A percentile compares a stretch with the other conserved stretches of the same genome.
Evolutionary conservation across 2,329 filamentous ascomycete species (phyloP).

Genomic region (Mollisia scopiformis): DNA sequence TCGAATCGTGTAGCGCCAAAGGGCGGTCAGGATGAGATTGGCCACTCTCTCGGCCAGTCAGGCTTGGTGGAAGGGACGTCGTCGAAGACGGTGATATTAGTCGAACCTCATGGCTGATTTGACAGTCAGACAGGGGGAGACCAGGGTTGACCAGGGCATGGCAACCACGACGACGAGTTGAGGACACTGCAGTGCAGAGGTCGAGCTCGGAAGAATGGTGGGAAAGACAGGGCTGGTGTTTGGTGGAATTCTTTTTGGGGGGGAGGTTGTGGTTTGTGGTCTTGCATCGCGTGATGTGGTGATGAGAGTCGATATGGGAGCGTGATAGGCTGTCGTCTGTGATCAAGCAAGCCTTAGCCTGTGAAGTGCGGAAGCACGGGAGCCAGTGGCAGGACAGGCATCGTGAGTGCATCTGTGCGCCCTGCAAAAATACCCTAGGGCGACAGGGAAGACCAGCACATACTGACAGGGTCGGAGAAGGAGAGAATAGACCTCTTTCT

Average conservation of each 20-base stretch:
- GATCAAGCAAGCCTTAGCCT: slow-evolving; percentile 2
- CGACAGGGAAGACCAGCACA: too few species aligned
- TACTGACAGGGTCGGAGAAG: too few species aligned
- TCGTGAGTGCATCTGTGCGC: not conserved
- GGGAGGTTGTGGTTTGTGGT: too few species aligned
- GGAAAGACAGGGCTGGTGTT: not conserved
- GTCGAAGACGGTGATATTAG: not conserved
- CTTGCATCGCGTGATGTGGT: slow-evolving; percentile 23
- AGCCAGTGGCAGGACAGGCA: not conserved
- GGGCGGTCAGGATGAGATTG: slow-evolving; percentile 37
- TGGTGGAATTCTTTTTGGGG: not conserved
- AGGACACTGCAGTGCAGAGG: too few species aligned
- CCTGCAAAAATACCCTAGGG: not conserved
- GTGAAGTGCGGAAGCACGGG: slow-evolving; percentile 7
- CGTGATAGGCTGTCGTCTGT: slow-evolving; percentile 3
- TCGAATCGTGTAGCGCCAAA: slow-evolving; percentile 32
- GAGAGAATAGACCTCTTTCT: not conserved
- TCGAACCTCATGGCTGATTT: slow-evolving; percentile 9
- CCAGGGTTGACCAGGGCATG: slow-evolving; percentile 18
- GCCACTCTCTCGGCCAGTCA: slow-evolving; percentile 25
- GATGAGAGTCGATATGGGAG: slow-evolving; percentile 17
- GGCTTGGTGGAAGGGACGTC: not conserved
- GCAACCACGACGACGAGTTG: slow-evolving; percentile 17
- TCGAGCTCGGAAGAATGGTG: not conserved
- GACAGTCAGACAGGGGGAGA: not conserved